A percentile compares a stretch with the other conserved stretches of the same genome.
These are phyloP conservation scores for Flaveria ramosissima DNA, from an alignment of 129 eudicot genomes.

Conservation along the genomic window DNA sequence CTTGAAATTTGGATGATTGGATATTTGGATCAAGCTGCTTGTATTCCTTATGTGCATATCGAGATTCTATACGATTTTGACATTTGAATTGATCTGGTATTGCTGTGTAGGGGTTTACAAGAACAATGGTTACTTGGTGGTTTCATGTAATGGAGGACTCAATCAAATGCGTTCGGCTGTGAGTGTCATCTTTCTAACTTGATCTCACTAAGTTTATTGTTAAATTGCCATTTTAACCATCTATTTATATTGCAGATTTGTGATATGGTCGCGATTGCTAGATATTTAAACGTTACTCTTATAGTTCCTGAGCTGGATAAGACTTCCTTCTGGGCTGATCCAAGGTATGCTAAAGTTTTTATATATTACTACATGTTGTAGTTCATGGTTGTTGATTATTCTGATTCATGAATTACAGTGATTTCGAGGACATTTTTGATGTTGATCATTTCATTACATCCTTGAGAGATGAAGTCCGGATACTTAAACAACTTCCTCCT, in stretches of 20 bases:
- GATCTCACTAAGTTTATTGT: background rate
- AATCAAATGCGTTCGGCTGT: constrained; percentile 98
- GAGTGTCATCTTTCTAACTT: constrained; percentile 35
- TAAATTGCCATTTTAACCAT: background rate
- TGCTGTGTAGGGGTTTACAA: constrained; percentile 78
- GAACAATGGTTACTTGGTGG: constrained; percentile 94
- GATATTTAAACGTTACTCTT: constrained; percentile 91
- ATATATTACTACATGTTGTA: background rate
- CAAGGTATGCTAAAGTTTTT: constrained; percentile 54
- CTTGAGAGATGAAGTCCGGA: constrained; percentile 92
- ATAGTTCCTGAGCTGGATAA: constrained; percentile 95
- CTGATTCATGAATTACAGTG: constrained; percentile 50
- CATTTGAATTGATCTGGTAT: constrained; percentile 3
- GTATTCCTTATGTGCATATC: background rate
- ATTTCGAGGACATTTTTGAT: constrained; percentile 89
- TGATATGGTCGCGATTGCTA: constrained; percentile 96
- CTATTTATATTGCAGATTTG: constrained; percentile 64
- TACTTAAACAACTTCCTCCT: constrained; percentile 85
- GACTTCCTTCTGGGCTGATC: constrained; percentile 98
- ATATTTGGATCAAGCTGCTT: no score
- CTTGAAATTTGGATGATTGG: background rate
- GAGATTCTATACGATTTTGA: background rate
- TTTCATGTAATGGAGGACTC: constrained; percentile 98
- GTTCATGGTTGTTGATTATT: constrained; percentile 8
- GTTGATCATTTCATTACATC: constrained; percentile 91